Base-by-base conservation (phyloP, 2,329 filamentous ascomycete genomes). In the Alternaria conjuncta region DNA sequence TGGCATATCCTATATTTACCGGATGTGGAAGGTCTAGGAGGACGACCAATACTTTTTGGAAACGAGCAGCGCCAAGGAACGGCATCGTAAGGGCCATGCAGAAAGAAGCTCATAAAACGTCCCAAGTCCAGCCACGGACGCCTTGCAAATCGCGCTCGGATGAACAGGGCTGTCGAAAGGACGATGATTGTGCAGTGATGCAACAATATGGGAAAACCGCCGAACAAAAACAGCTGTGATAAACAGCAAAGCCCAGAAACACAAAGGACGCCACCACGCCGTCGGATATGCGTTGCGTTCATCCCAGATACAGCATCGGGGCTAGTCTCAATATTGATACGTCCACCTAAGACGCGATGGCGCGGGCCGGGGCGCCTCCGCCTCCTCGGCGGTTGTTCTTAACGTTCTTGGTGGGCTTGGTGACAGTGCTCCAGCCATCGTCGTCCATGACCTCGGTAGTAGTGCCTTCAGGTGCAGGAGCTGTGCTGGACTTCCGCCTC, bases 371-470 rank as follows among this genome's bases (percentile, higher is more conserved):
- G 47, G 76, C 71, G 28, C 78, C 78, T 26, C 78, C 78, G 25
- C 78, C 78, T 66, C 82, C 80, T 53, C 80, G 78, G 64, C 78
- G 80, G 69, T 79, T 83, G 61, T 65, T 70, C 63, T 70, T 67
- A 18, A 72, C 51, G 59, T 72, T 76, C 77, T 84, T 84, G 32
- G 78, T 73, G 66, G 84, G 82, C 55, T 82, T 80, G 30, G 82
- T 77, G 49, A 86, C 85, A 43, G 84, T 86, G 71, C 82, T 85
- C 84, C 84, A 86, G 67, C 85, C 85, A 55, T 86, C 85, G 10
- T 85, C 84, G 55, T 86, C 84, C 49, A 85, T 73, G 13, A 72
- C 72, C 71, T 85, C 81, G 18, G 84, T 82, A 28, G 83, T 84
- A 44, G 78, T 75, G 36, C 79, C 79, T 5, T 77, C 72, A 26